Evolutionary conservation across 179 eudicot species (phyloP), one percentile per base, ranked within the genome.

Genomic region (Heliamphora pulchella): DNA sequence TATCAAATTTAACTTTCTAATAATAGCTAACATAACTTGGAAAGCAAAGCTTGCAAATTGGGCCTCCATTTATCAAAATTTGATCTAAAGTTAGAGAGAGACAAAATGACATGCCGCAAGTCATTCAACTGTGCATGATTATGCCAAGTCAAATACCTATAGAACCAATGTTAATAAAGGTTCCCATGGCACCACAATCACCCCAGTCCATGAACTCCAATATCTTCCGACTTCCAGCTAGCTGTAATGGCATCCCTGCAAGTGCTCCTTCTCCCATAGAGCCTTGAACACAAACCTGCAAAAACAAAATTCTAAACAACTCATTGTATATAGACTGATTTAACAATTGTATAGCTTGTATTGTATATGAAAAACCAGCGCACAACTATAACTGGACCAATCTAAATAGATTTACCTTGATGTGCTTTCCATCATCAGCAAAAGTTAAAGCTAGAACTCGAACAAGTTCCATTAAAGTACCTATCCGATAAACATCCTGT

Each of bases 131-230:
- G 50, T 3, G 41, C n/a, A 77, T 65, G 11, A 39, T n/a, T 15
- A 0, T 11, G 57, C 4, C 44, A 15, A 66, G 58, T 75, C 11
- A 55, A 11, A 51, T 90, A 95, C 98, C 99, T 88, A 96, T 90
- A 64, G 97, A 87, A 78, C 98, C 98, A 62, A 96, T 86, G 65
- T 90, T 92, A 85, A 94, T 85, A 85, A 96, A 96, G 86, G 88
- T 92, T 53, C 96, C 98, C 86, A 80, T 87, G 68, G 97, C 98
- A 68, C 88, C 99, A 87, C 92, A 91, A 76, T 89, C 98, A 79
- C 99, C 99, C 99, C 99, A 96, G 80, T 94, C 99, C 99, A 96
- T 96, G 87, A 74, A 92, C 84, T 96, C 99, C 85, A 94, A 81
- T 68, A 94, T 96, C 80, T 89, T 89, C 51, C 94, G 86, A 80